Percentiles rank a stretch among this genome's conserved stretches.
phyloP scores from a whole-genome alignment of 805 yeast species.

The Lachancea fermentati region DNA sequence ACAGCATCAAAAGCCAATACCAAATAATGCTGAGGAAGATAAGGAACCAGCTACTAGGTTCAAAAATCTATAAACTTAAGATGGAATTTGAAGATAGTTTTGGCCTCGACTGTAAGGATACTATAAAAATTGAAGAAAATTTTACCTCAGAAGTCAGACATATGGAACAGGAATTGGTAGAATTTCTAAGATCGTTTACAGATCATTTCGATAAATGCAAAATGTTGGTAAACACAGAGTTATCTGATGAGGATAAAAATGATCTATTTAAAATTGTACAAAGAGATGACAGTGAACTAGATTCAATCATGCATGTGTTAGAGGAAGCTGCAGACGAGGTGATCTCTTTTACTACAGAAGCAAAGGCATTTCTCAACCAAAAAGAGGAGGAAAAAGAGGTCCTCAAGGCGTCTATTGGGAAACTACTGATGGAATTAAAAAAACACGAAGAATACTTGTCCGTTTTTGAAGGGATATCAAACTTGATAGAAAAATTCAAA shows the following conservation, averaged over 20 bases:
- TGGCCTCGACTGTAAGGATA: slow-evolving; percentile 20
- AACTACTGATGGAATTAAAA: slow-evolving; percentile 20
- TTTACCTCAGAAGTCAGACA: slow-evolving; percentile 45
- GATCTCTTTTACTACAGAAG: slow-evolving; percentile 15
- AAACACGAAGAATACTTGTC: slow-evolving; percentile 27
- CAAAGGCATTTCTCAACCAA: slow-evolving; percentile 30
- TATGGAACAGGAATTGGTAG: slow-evolving; percentile 65
- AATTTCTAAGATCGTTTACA: slow-evolving; percentile 62
- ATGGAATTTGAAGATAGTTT: slow-evolving; percentile 20
- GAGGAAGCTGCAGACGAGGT: slow-evolving; percentile 34
- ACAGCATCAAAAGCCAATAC: slow-evolving; percentile 28
- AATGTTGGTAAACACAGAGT: slow-evolving; percentile 29
- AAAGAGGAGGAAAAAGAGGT: slow-evolving; percentile 20
- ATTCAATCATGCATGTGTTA: slow-evolving; percentile 48
- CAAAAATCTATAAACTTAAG: slow-evolving; percentile 19
- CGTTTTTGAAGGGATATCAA: slow-evolving; percentile 28
- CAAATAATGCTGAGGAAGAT: slow-evolving; percentile 28
- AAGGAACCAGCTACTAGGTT: slow-evolving; percentile 19
- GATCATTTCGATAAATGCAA: slow-evolving; percentile 78
- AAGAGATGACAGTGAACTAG: slow-evolving; percentile 51
- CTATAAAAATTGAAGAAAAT: slow-evolving; percentile 23
- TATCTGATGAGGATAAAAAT: slow-evolving; percentile 28
- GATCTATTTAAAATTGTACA: slow-evolving; percentile 43
- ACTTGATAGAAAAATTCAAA: slow-evolving; percentile 32
- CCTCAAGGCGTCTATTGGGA: slow-evolving; percentile 16